These are phyloP conservation scores for Diaporthe citriasiana DNA, from an alignment of 2,329 filamentous ascomycete species.

Conservation along the genomic window DNA sequence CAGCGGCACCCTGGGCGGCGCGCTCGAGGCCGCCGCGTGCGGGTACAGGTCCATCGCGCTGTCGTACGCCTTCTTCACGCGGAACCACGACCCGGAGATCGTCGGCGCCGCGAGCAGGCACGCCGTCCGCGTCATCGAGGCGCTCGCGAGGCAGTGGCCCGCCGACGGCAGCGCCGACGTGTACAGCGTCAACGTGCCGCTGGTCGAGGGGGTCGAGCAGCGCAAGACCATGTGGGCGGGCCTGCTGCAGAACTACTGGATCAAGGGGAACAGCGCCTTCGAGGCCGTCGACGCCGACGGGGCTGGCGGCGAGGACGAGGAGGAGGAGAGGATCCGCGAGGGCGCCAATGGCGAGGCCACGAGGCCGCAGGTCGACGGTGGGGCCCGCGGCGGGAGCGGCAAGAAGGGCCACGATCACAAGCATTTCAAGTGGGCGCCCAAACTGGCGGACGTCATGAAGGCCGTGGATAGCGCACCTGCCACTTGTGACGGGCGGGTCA, in stretches of 20 bases:
- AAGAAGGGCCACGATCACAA: slow-evolving; percentile 76
- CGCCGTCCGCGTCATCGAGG: slow-evolving; percentile 82
- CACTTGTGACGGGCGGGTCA: slow-evolving; percentile 93
- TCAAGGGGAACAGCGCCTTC: slow-evolving; percentile 82
- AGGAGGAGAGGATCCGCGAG: slow-evolving; percentile 81
- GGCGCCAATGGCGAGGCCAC: slow-evolving; percentile 65
- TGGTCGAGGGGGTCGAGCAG: slow-evolving; percentile 80
- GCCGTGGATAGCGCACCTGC: slow-evolving; percentile 84
- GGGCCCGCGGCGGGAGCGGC: slow-evolving; percentile 52
- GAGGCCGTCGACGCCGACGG: slow-evolving; percentile 79
- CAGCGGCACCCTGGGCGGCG: slow-evolving; percentile 82
- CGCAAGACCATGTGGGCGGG: slow-evolving; percentile 85
- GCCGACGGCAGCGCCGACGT: slow-evolving; percentile 78
- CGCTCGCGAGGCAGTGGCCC: slow-evolving; percentile 82
- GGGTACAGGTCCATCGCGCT: slow-evolving; percentile 81
- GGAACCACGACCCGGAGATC: slow-evolving; percentile 85
- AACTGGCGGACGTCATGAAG: slow-evolving; percentile 87
- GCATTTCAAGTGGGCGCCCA: slow-evolving; percentile 95
- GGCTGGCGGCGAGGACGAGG: slow-evolving; percentile 75
- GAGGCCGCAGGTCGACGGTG: slow-evolving; percentile 46
- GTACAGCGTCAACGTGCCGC: slow-evolving; percentile 92
- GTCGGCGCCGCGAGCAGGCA: slow-evolving; percentile 83
- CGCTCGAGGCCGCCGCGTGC: slow-evolving; percentile 82
- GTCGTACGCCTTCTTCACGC: slow-evolving; percentile 89
- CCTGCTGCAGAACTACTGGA: slow-evolving; percentile 94